These are phyloP conservation scores for Calocera viscosa DNA, from an alignment of 768 basidiomycete species.

Conservation along the genomic window DNA sequence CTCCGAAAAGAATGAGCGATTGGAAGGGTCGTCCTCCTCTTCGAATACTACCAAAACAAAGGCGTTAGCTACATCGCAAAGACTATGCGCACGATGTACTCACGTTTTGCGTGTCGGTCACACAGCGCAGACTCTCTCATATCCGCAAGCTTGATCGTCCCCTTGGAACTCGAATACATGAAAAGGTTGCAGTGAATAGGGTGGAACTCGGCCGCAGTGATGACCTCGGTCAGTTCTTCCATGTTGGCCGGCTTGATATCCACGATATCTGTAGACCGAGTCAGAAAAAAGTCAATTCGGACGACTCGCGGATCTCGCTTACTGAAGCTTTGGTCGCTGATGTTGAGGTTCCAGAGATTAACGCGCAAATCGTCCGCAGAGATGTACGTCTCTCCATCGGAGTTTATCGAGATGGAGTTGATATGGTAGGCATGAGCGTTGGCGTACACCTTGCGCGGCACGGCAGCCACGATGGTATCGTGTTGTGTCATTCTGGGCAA, in stretches of 20 bases:
- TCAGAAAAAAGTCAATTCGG: conserved; percentile 1
- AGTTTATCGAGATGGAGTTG: conserved; percentile 98
- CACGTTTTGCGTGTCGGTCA: conserved; percentile 91
- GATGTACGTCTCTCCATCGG: conserved; percentile 98
- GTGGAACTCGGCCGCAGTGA: conserved; percentile 99
- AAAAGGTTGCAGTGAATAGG: conserved; percentile 95
- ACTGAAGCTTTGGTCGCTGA: conserved; percentile 99
- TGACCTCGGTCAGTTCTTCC: conserved; percentile 99
- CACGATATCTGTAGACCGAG: conserved; percentile 68
- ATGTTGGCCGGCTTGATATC: conserved; percentile 99
- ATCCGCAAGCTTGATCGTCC: conserved; percentile 98
- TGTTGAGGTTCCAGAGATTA: conserved; percentile 97
- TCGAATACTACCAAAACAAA: conserved; percentile 67
- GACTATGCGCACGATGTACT: conserved; percentile 26
- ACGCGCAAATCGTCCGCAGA: conserved; percentile 96
- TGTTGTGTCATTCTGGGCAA: conserved; percentile 87
- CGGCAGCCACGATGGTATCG: conserved; percentile 96
- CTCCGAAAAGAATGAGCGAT: conserved; percentile 98
- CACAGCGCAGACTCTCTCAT: conserved; percentile 98
- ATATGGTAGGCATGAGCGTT: conserved; percentile 99
- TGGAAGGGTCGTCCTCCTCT: conserved; percentile 95
- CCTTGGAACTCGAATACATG: conserved; percentile 99
- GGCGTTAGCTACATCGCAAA: background rate
- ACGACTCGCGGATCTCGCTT: conserved; percentile 28
- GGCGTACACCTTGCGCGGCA: conserved; percentile 95